A percentile compares a stretch with the other conserved stretches of the same genome.
Conservation (phyloP, 1,284 basidiomycete species). For the Phellopilus nigrolimitatus region DNA sequence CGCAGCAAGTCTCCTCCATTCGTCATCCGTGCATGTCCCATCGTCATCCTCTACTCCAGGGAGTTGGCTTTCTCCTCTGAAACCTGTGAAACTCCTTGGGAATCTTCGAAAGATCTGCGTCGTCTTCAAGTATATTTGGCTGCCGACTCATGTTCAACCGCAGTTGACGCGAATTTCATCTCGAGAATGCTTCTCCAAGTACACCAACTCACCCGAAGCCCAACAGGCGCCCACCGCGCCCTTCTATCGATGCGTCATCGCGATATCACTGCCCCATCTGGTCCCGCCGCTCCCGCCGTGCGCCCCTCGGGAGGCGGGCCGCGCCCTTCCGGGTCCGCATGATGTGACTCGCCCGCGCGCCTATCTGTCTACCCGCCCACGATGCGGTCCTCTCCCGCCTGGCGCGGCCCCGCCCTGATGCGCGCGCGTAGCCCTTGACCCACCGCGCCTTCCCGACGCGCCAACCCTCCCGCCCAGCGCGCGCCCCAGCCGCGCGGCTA, state of each 20-base stretch:
- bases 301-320: background rate
- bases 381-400: background rate
- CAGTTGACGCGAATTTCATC: background rate
- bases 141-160: too few species aligned
- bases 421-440: background rate
- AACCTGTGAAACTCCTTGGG: too few species aligned
- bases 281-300: background rate
- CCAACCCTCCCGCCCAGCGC: background rate
- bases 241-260: background rate
- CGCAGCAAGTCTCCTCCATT: too few species aligned
- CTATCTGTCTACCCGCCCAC: constrained; percentile 1
- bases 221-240: background rate
- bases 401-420: background rate
- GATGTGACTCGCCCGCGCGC: constrained; percentile 5
- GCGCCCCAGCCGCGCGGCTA: background rate
- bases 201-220: too few species aligned
- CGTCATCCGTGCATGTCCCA: too few species aligned
- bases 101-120: too few species aligned
- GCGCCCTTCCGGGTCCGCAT: background rate
- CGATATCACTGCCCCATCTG: background rate
- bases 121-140: too few species aligned
- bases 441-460: background rate
- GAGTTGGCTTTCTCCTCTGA: too few species aligned
- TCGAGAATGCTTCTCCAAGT: too few species aligned
- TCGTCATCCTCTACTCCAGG: too few species aligned